phyloP scores from a whole-genome alignment of 306 rosid genomes.

The Dalbergia oliveri region DNA sequence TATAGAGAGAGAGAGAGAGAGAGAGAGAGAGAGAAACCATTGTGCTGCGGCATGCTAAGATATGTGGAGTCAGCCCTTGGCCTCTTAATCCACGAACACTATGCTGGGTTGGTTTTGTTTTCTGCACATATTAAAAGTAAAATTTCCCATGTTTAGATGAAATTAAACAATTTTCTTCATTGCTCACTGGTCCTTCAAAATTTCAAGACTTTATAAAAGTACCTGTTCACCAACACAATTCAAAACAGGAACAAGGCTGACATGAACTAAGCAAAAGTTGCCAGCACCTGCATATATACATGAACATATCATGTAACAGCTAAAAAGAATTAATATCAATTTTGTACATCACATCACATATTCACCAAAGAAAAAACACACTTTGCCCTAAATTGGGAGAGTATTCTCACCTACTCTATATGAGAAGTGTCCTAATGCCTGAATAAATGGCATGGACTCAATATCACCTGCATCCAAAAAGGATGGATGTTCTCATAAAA shows the following conservation, averaged over 20 bases:
- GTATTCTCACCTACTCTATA: constrained; percentile 74
- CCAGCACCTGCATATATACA: constrained; percentile 61
- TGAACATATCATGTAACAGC: constrained; percentile 20
- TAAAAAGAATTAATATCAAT: constrained; percentile 6
- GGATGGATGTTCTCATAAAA: constrained; percentile 18
- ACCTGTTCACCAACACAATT: constrained; percentile 96
- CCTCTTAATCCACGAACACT: constrained; percentile 83
- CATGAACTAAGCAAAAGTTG: constrained; percentile 83
- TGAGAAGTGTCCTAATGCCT: constrained; percentile 84
- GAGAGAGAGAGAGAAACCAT: constrained; percentile 56
- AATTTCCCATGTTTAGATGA: constrained; percentile 38
- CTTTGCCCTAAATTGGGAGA: neutral
- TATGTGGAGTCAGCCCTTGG: constrained; percentile 77
- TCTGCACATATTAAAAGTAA: constrained; percentile 53
- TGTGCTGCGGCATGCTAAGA: constrained; percentile 88
- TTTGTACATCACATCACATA: neutral
- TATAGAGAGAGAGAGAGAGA: constrained; percentile 39
- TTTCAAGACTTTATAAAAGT: neutral
- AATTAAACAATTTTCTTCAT: constrained; percentile 18
- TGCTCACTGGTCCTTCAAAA: constrained; percentile 16
- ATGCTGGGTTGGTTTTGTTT: constrained; percentile 91
- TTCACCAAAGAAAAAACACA: constrained; percentile 14
- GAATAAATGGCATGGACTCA: constrained; percentile 85
- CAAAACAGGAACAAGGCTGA: constrained; percentile 90
- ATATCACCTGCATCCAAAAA: constrained; percentile 77